Evolutionary conservation across 1,139 yeast species (phyloP).

Genomic region (Lodderomyces oxycetoniae): DNA sequence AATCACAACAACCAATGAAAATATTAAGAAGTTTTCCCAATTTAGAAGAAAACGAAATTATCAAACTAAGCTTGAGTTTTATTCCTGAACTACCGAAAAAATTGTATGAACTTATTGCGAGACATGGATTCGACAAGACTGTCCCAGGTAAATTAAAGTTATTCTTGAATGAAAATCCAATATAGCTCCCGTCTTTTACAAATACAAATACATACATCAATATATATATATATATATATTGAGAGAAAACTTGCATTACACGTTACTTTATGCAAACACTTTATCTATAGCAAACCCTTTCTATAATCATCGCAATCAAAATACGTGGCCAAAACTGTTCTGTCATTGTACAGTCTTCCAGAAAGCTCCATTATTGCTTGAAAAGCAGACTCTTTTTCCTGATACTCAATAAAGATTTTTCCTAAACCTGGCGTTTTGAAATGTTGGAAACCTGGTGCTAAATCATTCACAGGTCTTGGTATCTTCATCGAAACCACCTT

Average conservation of each 20-base stretch:
- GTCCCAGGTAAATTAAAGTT: conserved; percentile 38
- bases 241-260: too few species aligned
- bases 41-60: conserved; percentile 68
- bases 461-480: conserved; percentile 61
- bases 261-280: too few species aligned
- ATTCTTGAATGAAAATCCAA: conserved; percentile 14
- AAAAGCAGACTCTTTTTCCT: conserved; percentile 46
- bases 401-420: conserved; percentile 64
- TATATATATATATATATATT: too few species aligned
- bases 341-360: conserved; percentile 65
- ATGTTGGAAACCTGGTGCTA: conserved; percentile 40
- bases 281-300: conserved; percentile 19
- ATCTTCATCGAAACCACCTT: conserved; percentile 51
- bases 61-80: conserved; percentile 75
- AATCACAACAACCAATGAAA: conserved; percentile 66
- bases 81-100: conserved; percentile 69
- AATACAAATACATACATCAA: too few species aligned
- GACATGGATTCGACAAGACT: conserved; percentile 64
- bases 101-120: conserved; percentile 61
- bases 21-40: conserved; percentile 69
- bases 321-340: conserved; percentile 65
- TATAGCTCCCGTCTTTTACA: background rate
- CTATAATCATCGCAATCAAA: conserved; percentile 56
- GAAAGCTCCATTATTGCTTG: conserved; percentile 59
- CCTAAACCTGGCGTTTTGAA: conserved; percentile 61